Evolutionary conservation across 805 yeast species (phyloP), one percentile per base, ranked within the genome.

Genomic region (Saccharomyces paradoxus): DNA sequence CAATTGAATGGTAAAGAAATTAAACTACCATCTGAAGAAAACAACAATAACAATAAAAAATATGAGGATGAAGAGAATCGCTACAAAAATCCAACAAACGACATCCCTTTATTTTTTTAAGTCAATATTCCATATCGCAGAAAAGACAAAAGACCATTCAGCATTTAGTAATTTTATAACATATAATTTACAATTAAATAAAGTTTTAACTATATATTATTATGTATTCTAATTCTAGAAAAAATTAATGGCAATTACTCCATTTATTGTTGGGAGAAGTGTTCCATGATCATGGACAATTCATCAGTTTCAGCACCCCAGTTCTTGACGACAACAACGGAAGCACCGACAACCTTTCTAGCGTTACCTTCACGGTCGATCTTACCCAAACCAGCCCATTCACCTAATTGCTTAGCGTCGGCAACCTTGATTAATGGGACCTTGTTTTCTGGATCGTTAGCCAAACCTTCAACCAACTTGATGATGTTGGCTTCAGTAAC

Each of bases 331-430:
- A 94, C 99, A 75, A 92, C 97, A 80, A 96, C 92, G 71, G 98
- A 91, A 80, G 97, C 96, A 81, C 99, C 99, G 77, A 94, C 99
- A 72, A 94, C 98, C 89, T 94, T 94, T 85, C 97, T 90, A 81
- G 98, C 97, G 84, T 92, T 90, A 82, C 99, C 99, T 73, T 94
- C 98, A 82, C 97, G 89, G 95, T 94, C 98, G 73, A 92, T 86
- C 81, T 90, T 89, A 83, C 97, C 94, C 71, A 94, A 84, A 87
- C 99, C 99, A 74, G 98, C 98, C 99, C 99, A 94, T 84, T 94
- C 98, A 85, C 99, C 99, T 76, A 94, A 86, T 83, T 89, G 88
- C 87, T 94, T 94, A 75, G 98, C 97, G 76, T 94, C 99, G 71
- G 98, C 88, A 71, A 94, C 98, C 87, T 94, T 94, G 87, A 94